A percentile compares a stretch with the other conserved stretches of the same genome.
phyloP scores from a whole-genome alignment of 768 basidiomycete genomes.

The Grammothele lineata region DNA sequence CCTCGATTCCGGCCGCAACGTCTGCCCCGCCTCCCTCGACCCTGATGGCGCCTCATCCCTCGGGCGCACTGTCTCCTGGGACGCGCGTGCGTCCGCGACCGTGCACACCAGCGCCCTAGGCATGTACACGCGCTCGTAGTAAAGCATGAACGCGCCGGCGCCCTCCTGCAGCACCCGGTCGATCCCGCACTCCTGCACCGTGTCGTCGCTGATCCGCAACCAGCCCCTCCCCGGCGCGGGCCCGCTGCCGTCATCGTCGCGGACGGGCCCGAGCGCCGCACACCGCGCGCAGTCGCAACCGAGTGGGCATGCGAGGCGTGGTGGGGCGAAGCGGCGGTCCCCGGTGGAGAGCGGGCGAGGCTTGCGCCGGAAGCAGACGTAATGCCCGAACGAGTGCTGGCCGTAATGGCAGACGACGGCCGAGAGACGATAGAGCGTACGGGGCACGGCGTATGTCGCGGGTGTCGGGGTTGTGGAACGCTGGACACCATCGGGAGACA shows the following conservation, averaged over 20 bases:
- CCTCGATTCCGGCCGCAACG: slow-evolving; percentile 5
- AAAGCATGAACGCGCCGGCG: slow-evolving; percentile 86
- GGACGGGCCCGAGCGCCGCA: slow-evolving; percentile 45
- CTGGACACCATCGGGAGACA: slow-evolving; percentile 33
- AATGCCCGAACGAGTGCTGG: slow-evolving; percentile 90
- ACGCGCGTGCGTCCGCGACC: slow-evolving; percentile 38
- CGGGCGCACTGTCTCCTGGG: slow-evolving; percentile 65
- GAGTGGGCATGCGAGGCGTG: slow-evolving; percentile 37
- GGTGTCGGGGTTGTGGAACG: slow-evolving; percentile 56
- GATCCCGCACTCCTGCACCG: slow-evolving; percentile 71
- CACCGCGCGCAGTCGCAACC: slow-evolving; percentile 47
- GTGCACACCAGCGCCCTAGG: slow-evolving; percentile 6
- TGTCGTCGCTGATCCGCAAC: slow-evolving; percentile 86
- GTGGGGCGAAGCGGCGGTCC: slow-evolving; percentile 35
- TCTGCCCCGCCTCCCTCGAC: background rate
- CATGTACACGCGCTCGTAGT: slow-evolving; percentile 72
- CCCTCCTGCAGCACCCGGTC: slow-evolving; percentile 72
- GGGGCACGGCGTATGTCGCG: slow-evolving; percentile 44
- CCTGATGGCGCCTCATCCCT: slow-evolving; percentile 22
- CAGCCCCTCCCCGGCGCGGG: slow-evolving; percentile 59
- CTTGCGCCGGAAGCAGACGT: slow-evolving; percentile 85
- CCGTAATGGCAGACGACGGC: slow-evolving; percentile 93
- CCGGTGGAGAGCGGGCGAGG: slow-evolving; percentile 47
- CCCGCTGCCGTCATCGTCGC: slow-evolving; percentile 45
- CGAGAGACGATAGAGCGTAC: slow-evolving; percentile 79